Evolutionary conservation across 2,329 filamentous ascomycete species (phyloP).

Genomic region (Hypoxylon sp.): DNA sequence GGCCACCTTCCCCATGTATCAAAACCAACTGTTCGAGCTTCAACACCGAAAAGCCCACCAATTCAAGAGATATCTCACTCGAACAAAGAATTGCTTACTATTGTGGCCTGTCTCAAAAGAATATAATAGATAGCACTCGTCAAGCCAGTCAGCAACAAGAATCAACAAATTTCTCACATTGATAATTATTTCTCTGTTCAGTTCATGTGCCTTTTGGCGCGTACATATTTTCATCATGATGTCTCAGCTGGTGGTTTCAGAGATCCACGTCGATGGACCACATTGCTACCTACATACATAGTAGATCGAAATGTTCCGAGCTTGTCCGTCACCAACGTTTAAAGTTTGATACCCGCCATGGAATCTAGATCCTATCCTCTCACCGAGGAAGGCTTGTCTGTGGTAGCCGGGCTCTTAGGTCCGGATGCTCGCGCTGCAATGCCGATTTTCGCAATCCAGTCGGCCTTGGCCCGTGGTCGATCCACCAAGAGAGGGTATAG

Average conservation of each 20-base stretch:
- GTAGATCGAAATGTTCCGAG: conserved; percentile 14
- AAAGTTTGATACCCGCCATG: conserved; percentile 22
- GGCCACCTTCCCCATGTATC: conserved; percentile 22
- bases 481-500: conserved; percentile 25
- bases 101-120: conserved; percentile 10
- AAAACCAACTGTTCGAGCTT: conserved; percentile 7
- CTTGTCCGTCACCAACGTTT: conserved; percentile 27
- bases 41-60: conserved; percentile 27
- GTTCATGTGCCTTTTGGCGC: background rate
- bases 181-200: background rate
- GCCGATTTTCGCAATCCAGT: conserved; percentile 36
- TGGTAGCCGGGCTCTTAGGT: conserved; percentile 5
- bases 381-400: conserved; percentile 13
- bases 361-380: conserved; percentile 27
- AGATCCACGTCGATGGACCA: conserved; percentile 9
- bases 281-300: background rate
- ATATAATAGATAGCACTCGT: conserved; percentile 33
- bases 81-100: conserved; percentile 39
- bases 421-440: conserved; percentile 17
- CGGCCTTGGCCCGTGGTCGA: conserved; percentile 14
- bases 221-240: background rate
- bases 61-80: conserved; percentile 29
- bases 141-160: background rate
- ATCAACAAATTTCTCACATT: conserved; percentile 16
- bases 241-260: conserved; percentile 14